Evolutionary conservation across 495 filamentous ascomycete species (phyloP).

Genomic region (Aspergillus sparsus): DNA sequence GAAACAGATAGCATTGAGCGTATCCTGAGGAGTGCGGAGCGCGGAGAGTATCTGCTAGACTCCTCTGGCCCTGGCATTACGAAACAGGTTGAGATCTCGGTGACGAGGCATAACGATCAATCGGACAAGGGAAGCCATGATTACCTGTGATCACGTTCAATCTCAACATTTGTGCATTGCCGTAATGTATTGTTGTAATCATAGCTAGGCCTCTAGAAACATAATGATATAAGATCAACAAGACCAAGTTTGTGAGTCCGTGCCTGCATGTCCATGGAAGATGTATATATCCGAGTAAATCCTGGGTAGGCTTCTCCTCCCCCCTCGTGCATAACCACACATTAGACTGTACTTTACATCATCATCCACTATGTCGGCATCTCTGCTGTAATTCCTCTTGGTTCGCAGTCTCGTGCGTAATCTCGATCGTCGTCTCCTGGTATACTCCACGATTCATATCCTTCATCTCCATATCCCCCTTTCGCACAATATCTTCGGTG

Average conservation of each 20-base stretch:
- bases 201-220: too few relatives aligned
- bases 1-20: conserved; percentile 36
- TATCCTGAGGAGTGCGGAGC: conserved; percentile 28
- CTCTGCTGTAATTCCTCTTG: conserved; percentile 20
- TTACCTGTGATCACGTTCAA: too few relatives aligned
- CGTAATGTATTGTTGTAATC: too few relatives aligned
- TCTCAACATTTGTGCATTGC: too few relatives aligned
- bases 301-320: too few relatives aligned
- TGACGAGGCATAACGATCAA: conserved; percentile 4
- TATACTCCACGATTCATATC: conserved; percentile 39
- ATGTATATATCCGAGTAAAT: too few relatives aligned
- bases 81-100: conserved; percentile 38
- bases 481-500: conserved; percentile 42
- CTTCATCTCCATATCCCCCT: conserved; percentile 35
- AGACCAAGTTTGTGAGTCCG: too few relatives aligned
- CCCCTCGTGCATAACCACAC: too few relatives aligned
- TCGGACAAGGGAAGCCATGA: too few relatives aligned
- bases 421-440: conserved; percentile 47
- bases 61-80: conserved; percentile 27
- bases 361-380: conserved; percentile 16
- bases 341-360: not conserved
- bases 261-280: too few relatives aligned
- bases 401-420: conserved; percentile 38
- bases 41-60: conserved; percentile 21
- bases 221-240: too few relatives aligned